Evolutionary conservation across 352 stramenopile species (phyloP).

Genomic region (Globisporangium polare): DNA sequence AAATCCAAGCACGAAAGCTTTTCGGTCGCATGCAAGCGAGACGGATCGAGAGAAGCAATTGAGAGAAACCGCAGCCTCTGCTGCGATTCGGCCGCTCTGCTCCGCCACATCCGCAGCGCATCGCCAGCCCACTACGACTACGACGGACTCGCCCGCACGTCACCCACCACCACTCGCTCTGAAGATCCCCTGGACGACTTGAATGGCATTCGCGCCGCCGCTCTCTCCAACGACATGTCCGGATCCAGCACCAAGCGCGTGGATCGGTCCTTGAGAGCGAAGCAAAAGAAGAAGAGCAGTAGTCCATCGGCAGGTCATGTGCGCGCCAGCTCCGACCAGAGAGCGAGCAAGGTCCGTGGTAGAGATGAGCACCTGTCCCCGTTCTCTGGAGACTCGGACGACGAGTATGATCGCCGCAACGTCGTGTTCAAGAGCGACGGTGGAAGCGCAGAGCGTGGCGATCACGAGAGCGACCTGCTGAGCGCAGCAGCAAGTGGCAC

Average conservation of each 20-base stretch:
- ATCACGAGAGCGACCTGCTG: neutral
- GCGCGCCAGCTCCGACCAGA: neutral
- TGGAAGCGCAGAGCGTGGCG: neutral
- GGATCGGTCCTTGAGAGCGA: conserved; percentile 2
- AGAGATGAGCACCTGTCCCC: neutral
- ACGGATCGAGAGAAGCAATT: too few relatives aligned
- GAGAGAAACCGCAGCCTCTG: neutral
- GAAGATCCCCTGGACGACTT: neutral
- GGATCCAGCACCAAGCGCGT: conserved; percentile 3
- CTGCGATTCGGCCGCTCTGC: neutral
- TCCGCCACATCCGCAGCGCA: neutral
- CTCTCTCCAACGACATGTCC: conserved; percentile 1
- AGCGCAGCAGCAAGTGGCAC: neutral
- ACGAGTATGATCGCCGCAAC: conserved; percentile 13
- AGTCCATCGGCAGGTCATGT: neutral
- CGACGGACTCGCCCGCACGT: neutral
- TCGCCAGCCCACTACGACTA: too few relatives aligned
- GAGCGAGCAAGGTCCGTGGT: neutral
- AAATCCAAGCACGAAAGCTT: too few relatives aligned
- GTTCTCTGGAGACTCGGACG: neutral
- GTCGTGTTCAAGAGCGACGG: neutral
- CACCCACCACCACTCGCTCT: neutral
- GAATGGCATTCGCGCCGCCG: conserved; percentile 14
- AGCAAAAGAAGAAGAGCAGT: conserved; percentile 4
- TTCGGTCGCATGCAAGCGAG: too few relatives aligned